phyloP scores from a whole-genome alignment of 306 rosid species.

The Inga oerstediana region DNA sequence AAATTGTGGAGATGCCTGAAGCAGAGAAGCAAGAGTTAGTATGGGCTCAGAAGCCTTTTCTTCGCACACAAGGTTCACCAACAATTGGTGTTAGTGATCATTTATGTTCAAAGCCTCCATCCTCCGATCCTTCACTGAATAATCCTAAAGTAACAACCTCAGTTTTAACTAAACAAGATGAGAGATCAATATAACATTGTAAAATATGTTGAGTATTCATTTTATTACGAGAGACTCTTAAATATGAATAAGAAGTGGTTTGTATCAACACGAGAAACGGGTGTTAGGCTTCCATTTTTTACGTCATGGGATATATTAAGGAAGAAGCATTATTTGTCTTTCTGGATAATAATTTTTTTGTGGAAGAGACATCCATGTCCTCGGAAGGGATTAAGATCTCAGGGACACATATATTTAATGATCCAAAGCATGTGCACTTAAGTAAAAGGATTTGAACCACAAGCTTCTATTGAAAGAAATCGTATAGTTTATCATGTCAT shows the following conservation, averaged over 20 bases:
- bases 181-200: background rate
- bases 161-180: background rate
- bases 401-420: no score
- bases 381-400: no score
- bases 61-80: no score
- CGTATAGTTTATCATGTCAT: background rate
- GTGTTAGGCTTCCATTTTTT: background rate
- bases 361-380: background rate
- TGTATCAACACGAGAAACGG: background rate
- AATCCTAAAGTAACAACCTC: background rate
- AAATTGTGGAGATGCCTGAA: no score
- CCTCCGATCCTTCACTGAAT: background rate
- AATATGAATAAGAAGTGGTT: background rate
- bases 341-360: background rate
- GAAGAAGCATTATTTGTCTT: background rate
- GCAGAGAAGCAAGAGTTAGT: no score
- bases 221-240: background rate
- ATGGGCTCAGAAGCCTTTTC: no score
- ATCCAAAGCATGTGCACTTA: no score
- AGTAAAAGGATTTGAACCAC: background rate
- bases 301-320: background rate
- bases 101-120: no score
- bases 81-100: no score
- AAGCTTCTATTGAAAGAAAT: no score
- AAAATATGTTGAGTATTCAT: background rate